Conservation (phyloP, 2,329 filamentous ascomycete species). For the Xylaria multiplex region DNA sequence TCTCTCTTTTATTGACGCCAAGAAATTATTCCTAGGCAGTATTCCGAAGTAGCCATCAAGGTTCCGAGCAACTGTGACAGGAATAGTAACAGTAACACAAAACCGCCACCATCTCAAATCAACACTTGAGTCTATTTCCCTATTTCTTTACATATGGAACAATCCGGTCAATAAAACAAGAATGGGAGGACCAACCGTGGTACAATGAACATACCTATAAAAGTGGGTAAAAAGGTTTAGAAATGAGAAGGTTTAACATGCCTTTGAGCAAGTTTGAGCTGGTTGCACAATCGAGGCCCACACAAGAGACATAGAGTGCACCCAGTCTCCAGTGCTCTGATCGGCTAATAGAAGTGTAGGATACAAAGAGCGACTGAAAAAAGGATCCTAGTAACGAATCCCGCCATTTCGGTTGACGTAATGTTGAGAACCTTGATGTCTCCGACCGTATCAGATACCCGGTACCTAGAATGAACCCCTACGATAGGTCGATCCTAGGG, state of each 20-base stretch:
- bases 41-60: slow-evolving; percentile 24
- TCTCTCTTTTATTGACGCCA: not conserved
- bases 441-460: not conserved
- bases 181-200: not conserved
- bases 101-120: not conserved
- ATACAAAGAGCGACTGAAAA: not conserved
- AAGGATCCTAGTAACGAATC: not conserved
- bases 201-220: not conserved
- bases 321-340: not conserved
- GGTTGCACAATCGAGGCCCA: slow-evolving; percentile 34
- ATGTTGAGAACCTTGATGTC: slow-evolving; percentile 31
- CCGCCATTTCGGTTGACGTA: not conserved
- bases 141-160: not conserved
- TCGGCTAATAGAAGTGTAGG: not conserved
- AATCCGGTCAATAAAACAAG: not conserved
- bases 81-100: not conserved
- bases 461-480: not conserved
- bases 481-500: not conserved
- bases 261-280: slow-evolving; percentile 50
- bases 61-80: slow-evolving; percentile 3
- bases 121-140: no score
- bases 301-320: slow-evolving; percentile 19
- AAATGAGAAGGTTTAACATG: not conserved
- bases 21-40: not conserved
- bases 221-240: not conserved